phyloP scores from a whole-genome alignment of 306 rosid species.

The Trifolium fragiferum region DNA sequence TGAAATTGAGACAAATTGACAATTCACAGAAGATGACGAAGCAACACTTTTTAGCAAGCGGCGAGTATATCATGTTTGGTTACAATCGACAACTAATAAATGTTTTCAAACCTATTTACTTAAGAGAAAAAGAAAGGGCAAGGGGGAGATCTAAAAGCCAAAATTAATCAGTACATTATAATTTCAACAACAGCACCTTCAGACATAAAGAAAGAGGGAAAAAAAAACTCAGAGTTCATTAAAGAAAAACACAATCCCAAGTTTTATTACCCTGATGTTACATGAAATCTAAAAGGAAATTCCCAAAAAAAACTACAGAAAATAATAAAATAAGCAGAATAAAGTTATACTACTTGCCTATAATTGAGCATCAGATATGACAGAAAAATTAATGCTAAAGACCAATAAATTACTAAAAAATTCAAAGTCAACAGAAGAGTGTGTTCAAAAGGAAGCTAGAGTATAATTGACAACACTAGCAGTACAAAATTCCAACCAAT shows the following conservation, averaged over 20 bases:
- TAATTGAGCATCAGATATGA: slow-evolving; percentile 29
- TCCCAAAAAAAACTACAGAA: slow-evolving; percentile 18
- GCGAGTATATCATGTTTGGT: slow-evolving; percentile 32
- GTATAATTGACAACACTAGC: slow-evolving; percentile 39
- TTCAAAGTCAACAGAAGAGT: slow-evolving; percentile 34
- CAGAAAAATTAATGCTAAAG: slow-evolving; percentile 36
- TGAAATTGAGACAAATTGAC: slow-evolving; percentile 32
- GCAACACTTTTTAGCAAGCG: slow-evolving; percentile 40
- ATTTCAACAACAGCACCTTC: slow-evolving; percentile 25
- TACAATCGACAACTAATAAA: slow-evolving; percentile 32
- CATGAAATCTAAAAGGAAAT: slow-evolving; percentile 37
- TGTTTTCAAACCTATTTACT: slow-evolving; percentile 27
- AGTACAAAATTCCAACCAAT: slow-evolving; percentile 38
- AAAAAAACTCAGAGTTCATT: slow-evolving; percentile 26
- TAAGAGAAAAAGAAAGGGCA: slow-evolving; percentile 33
- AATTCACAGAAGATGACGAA: slow-evolving; percentile 40
- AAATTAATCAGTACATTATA: slow-evolving; percentile 20
- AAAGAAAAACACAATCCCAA: slow-evolving; percentile 28
- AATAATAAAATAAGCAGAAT: slow-evolving; percentile 27
- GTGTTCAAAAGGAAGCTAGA: slow-evolving; percentile 44
- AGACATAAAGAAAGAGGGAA: slow-evolving; percentile 3
- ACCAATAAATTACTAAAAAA: slow-evolving; percentile 35
- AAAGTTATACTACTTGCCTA: slow-evolving; percentile 16
- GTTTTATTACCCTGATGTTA: slow-evolving; percentile 24
- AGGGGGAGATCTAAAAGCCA: slow-evolving; percentile 1